These are phyloP conservation scores for Salmacisia buchloeana DNA, from an alignment of 1,284 basidiomycete species.

Conservation along the genomic window DNA sequence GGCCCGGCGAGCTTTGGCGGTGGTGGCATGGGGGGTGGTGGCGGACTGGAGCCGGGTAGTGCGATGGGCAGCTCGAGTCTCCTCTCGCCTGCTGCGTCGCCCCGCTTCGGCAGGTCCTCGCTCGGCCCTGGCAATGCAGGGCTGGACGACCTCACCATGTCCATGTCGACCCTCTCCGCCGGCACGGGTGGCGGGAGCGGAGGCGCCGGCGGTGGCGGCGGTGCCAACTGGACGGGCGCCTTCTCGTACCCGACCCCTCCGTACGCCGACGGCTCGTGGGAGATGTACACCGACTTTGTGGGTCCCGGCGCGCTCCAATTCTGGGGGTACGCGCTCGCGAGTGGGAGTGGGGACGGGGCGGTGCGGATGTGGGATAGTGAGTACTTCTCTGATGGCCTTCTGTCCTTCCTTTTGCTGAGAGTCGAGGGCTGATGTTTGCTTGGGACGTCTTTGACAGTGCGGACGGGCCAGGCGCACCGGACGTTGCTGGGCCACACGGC, in stretches of 20 bases:
- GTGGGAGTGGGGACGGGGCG: slow-evolving; percentile 91
- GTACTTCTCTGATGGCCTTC: slow-evolving; percentile 11
- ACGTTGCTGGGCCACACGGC: slow-evolving; percentile 88
- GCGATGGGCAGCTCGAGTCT: neutral
- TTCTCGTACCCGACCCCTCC: slow-evolving; percentile 67
- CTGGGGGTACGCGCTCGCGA: slow-evolving; percentile 96
- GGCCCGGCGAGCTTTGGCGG: neutral
- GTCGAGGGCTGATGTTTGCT: neutral
- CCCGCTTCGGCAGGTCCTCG: neutral
- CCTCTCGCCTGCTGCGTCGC: neutral
- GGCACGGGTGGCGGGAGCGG: no score
- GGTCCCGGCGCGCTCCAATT: slow-evolving; percentile 79
- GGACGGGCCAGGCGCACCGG: slow-evolving; percentile 92
- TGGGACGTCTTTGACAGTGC: slow-evolving; percentile 56
- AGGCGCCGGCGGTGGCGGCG: neutral
- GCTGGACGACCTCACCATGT: slow-evolving; percentile 9
- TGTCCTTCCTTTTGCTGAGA: neutral
- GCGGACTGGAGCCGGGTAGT: neutral
- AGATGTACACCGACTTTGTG: slow-evolving; percentile 95
- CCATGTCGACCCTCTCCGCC: slow-evolving; percentile 6
- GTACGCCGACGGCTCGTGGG: slow-evolving; percentile 79
- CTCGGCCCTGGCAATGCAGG: slow-evolving; percentile 6
- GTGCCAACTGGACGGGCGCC: slow-evolving; percentile 55
- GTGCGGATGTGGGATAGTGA: slow-evolving; percentile 94
- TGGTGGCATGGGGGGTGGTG: no score